Conservation (phyloP, 768 basidiomycete species). For the Aureoboletus auriporus region DNA sequence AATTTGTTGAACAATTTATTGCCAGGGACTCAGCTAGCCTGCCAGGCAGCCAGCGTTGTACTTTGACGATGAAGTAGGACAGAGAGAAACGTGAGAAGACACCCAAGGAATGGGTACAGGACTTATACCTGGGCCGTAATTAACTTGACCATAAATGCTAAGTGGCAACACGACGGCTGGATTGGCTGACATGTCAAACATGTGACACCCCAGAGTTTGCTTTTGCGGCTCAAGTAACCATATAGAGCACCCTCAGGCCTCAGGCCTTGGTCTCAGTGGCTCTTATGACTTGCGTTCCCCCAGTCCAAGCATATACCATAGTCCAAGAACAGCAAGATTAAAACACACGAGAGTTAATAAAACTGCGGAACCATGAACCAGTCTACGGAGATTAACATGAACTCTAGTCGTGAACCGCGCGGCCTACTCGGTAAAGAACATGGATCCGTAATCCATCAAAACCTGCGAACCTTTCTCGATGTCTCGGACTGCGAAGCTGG, state of each 20-base stretch:
- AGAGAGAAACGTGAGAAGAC: conserved; percentile 18
- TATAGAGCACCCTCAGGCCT: not conserved
- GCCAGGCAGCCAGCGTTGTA: conserved; percentile 1
- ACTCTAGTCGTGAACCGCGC: not conserved
- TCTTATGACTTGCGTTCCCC: too few species aligned
- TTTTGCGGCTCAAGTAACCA: not conserved
- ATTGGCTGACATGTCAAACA: too few species aligned
- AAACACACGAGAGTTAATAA: too few species aligned
- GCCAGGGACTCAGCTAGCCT: conserved; percentile 3
- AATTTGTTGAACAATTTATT: conserved; percentile 11
- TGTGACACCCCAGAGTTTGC: too few species aligned
- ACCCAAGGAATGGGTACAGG: not conserved
- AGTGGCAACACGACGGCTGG: too few species aligned
- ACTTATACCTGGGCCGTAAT: conserved; percentile 18
- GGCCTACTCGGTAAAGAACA: conserved; percentile 35
- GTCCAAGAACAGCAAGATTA: too few species aligned
- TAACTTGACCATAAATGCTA: conserved; percentile 1
- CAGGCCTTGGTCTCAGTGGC: too few species aligned
- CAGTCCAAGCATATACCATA: too few species aligned
- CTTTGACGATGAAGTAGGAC: conserved; percentile 10
- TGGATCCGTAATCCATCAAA: conserved; percentile 54
- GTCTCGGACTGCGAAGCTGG: conserved; percentile 29
- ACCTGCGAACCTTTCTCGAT: conserved; percentile 46
- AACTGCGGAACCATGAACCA: too few species aligned
- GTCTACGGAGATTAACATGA: too few species aligned